Conservation (phyloP, 1,284 basidiomycete species). For the Microbotryum violaceum region DNA sequence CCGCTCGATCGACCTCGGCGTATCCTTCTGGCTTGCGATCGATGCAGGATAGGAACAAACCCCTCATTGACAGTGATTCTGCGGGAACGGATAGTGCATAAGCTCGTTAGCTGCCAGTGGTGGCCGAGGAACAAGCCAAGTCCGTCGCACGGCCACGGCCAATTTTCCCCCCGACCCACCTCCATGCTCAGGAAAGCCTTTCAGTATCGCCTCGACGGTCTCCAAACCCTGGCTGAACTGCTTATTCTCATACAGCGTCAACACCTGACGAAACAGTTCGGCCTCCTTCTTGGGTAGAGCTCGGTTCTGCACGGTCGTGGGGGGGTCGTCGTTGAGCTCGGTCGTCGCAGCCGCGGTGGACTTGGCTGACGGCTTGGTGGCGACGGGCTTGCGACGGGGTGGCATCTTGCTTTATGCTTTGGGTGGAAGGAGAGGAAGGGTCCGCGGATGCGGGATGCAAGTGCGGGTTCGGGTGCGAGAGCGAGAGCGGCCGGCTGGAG, state of each 20-base stretch:
- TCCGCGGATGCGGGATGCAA: not conserved
- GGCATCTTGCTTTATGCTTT: conserved; percentile 6
- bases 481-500: too few species aligned
- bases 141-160: too few species aligned
- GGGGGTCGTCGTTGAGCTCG: not conserved
- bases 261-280: conserved; percentile 75
- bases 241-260: conserved; percentile 74
- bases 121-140: too few species aligned
- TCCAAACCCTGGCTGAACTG: conserved; percentile 87
- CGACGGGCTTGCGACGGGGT: conserved; percentile 10
- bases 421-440: not conserved
- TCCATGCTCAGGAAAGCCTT: conserved; percentile 92
- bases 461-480: too few species aligned
- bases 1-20: conserved; percentile 77
- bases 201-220: conserved; percentile 86
- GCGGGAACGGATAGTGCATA: conserved; percentile 8
- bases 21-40: conserved; percentile 75
- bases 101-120: too few species aligned
- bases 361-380: not conserved
- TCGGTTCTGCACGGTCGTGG: conserved; percentile 7
- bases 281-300: conserved; percentile 75
- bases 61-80: conserved; percentile 94
- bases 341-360: not conserved
- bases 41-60: conserved; percentile 74
- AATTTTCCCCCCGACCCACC: conserved; percentile 48